phyloP scores from a whole-genome alignment of 345 rosid species.

The Eucalyptus pauciflora region DNA sequence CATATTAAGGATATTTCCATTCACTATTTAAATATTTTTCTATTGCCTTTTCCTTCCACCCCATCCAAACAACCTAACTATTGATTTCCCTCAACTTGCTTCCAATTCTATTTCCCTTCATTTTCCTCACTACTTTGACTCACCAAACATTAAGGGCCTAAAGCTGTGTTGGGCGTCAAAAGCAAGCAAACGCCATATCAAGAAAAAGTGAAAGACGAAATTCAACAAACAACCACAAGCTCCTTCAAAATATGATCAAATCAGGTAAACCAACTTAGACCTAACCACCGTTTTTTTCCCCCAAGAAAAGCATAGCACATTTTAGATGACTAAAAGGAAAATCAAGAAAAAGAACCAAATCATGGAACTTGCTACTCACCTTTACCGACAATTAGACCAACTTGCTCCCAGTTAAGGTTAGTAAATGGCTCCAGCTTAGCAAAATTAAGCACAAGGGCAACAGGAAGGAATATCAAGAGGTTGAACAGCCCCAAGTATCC shows the following conservation, averaged over 20 bases:
- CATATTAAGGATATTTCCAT: neutral
- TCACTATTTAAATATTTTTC: neutral
- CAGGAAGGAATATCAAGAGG: conserved; percentile 64
- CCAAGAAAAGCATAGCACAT: neutral
- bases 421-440: conserved; percentile 57
- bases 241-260: neutral
- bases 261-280: neutral
- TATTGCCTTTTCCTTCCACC: neutral
- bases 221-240: neutral
- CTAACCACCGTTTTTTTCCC: neutral
- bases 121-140: neutral
- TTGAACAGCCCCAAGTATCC: conserved; percentile 88
- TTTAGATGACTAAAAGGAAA: neutral
- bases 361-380: conserved; percentile 61
- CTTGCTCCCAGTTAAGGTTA: conserved; percentile 49
- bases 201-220: neutral
- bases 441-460: conserved; percentile 58
- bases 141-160: neutral
- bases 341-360: neutral
- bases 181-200: neutral
- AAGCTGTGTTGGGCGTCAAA: neutral
- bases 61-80: neutral
- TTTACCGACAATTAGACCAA: conserved; percentile 80
- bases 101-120: neutral
- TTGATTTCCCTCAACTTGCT: neutral